Evolutionary conservation across 1,284 basidiomycete species (phyloP), one percentile per base, ranked within the genome.

Genomic region (Leccinum variabile): DNA sequence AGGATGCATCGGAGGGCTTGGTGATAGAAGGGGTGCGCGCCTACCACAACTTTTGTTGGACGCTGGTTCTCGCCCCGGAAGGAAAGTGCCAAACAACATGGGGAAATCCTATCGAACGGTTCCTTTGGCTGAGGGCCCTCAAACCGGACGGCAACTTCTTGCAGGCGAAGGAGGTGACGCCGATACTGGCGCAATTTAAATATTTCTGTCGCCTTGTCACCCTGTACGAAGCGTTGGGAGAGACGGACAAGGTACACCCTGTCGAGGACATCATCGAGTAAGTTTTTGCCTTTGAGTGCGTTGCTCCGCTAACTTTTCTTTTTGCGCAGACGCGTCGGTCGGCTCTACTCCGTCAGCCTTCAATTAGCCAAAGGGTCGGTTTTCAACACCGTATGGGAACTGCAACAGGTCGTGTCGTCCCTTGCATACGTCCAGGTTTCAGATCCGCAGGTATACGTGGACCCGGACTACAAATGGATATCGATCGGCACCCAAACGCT

Each of bases 61-160:
- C 52, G 1, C 52, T 66, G 0, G 46, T 67, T 1, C 10, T 54
- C 3, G 10, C 1, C 7, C 50, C 57, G 1, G 55, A 62, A 22
- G 1, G 35, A 22, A 55, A 54, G 18, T 44, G 16, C 10, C 14
- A 44, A 2, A 46, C 1, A 1, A 22, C 18, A 7, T 67, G 62
- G 65, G 50, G 35, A 2, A 59, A 60, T 13, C 59, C 60, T 0
- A 50, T 66, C 3, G 22, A 14, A 10, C 32, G 54, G 2, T 59
- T n/a, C 35, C 60, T 67, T 13, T 67, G 63, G 66, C 28, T 66
- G 3, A 65, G 46, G 59, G 63, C 63, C 1, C 35, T 66, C 0
- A 49, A 28, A 0, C 11, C 50, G 0, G 54, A 66, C 3, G 57
- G 63, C 5, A 10, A 6, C 56, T 39, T 0, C 67, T 67, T 16